Evolutionary conservation across 2,329 filamentous ascomycete species (phyloP), one percentile per base, ranked within the genome.

Genomic region (Clarireedia monteithiana): DNA sequence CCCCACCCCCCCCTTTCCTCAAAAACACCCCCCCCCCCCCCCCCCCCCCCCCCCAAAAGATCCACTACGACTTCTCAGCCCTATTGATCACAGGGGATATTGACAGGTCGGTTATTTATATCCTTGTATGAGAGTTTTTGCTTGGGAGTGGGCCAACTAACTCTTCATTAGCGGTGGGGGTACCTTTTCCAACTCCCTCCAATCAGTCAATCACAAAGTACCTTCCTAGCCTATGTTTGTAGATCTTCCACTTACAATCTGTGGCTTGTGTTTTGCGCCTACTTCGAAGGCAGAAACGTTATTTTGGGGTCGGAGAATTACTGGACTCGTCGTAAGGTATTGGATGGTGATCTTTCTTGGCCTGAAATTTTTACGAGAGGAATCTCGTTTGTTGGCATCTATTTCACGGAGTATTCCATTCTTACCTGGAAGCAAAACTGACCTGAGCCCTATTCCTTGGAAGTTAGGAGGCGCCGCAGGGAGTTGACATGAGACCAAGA

Each of bases 41-140:
- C n/a, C n/a, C n/a, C n/a, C n/a, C n/a, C n/a, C n/a, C n/a, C n/a
- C n/a, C 23, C 52, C 45, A 55, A 55, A 50, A 55, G 4, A 14
- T 38, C 24, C 23, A 6, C 6, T 26, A 40, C 20, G 20, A 20
- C 44, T 23, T 55, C 39, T 55, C 53, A 55, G 53, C 53, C 53
- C 53, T 55, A 55, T 44, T 44, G 53, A 50, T 55, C 46, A 46
- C 53, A 55, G 47, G 47, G 53, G 34, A n/a, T 6, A 5, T 15
- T 55, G 52, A 36, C 46, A 50, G 26, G 38, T 55, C 52, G 46
- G 38, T 27, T 55, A 55, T 55, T 55, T 55, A 55, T 55, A 55
- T 50, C 53, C 53, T 34, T 36, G 15, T 15, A 27, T 20, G 38
- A 26, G 34, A 23, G 20, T 17, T 44, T 17, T 40, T 26, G 45